Evolutionary conservation across 352 stramenopile genomes (phyloP).

Genomic region (Globisporangium paroecandrum): DNA sequence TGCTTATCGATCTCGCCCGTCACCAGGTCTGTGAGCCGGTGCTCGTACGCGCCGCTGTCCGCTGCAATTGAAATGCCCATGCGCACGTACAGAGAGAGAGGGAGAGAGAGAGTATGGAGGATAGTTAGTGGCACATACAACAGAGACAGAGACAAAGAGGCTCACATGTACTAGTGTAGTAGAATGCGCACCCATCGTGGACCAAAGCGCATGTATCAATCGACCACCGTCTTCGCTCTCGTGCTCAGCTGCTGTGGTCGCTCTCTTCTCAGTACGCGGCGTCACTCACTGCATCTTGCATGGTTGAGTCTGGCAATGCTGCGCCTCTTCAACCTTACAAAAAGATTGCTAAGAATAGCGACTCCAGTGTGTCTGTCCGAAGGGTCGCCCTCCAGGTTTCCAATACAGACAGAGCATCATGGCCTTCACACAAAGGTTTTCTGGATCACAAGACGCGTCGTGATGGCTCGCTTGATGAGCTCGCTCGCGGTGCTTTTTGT

Average conservation of each 20-base stretch:
- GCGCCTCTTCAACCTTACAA: background rate
- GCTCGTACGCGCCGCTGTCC: slow-evolving; percentile 29
- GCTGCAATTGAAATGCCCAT: slow-evolving; percentile 6
- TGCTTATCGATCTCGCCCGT: slow-evolving; percentile 60
- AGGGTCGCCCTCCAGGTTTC: background rate
- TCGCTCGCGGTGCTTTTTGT: slow-evolving; percentile 3
- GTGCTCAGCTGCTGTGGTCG: background rate
- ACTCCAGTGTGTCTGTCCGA: background rate
- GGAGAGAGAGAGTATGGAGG: background rate
- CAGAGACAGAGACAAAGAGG: background rate
- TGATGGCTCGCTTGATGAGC: background rate
- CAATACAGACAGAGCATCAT: background rate
- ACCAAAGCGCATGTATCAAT: background rate
- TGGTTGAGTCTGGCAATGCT: background rate
- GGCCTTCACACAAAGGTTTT: background rate
- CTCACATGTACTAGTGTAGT: background rate
- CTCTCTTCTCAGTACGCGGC: background rate
- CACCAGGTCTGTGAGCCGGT: slow-evolving; percentile 63
- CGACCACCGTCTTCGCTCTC: background rate
- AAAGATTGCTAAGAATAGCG: slow-evolving; percentile 1
- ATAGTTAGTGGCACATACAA: background rate
- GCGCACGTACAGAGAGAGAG: background rate
- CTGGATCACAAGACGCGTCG: background rate
- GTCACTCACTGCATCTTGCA: background rate
- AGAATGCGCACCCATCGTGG: background rate